phyloP scores from a whole-genome alignment of 495 filamentous ascomycete species.

The Penicillium taxi region DNA sequence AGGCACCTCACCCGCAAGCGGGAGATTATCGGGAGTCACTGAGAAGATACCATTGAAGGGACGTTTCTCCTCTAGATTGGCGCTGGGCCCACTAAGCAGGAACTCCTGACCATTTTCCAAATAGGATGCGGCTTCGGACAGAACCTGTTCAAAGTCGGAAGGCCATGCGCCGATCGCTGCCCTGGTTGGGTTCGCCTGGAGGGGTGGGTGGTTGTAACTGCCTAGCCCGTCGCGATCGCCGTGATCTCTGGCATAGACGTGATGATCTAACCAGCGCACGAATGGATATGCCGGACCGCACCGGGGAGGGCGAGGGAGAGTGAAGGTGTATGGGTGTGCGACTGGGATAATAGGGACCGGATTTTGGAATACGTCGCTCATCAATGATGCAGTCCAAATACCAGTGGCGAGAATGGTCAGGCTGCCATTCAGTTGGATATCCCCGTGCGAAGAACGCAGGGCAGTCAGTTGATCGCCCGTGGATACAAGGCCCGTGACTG shows the following conservation, averaged over 20 bases:
- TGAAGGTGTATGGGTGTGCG: constrained; percentile 31
- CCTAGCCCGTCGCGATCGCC: constrained; percentile 25
- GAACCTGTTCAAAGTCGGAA: constrained; percentile 17
- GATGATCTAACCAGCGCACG: constrained; percentile 29
- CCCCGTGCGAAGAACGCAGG: constrained; percentile 12
- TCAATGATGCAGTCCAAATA: constrained; percentile 23
- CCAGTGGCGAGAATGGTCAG: constrained; percentile 26
- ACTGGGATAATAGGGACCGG: constrained; percentile 29
- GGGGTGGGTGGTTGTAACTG: constrained; percentile 25
- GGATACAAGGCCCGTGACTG: constrained; percentile 10
- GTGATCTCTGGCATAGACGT: constrained; percentile 30
- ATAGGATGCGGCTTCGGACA: constrained; percentile 15
- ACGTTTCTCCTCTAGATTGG: constrained; percentile 4
- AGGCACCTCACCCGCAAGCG: constrained; percentile 23
- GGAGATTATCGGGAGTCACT: constrained; percentile 32
- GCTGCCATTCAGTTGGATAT: constrained; percentile 15
- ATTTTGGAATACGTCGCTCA: constrained; percentile 9
- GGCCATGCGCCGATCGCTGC: constrained; percentile 24
- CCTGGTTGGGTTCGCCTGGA: constrained; percentile 12
- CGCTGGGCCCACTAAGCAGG: constrained; percentile 3
- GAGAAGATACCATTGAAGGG: constrained; percentile 32
- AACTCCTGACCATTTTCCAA: constrained; percentile 12
- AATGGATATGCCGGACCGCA: constrained; percentile 16
- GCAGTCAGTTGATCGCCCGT: constrained; percentile 3
- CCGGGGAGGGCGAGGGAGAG: constrained; percentile 7